Evolutionary conservation across 352 stramenopile genomes (phyloP).

Genomic region (Pythium periplocum): DNA sequence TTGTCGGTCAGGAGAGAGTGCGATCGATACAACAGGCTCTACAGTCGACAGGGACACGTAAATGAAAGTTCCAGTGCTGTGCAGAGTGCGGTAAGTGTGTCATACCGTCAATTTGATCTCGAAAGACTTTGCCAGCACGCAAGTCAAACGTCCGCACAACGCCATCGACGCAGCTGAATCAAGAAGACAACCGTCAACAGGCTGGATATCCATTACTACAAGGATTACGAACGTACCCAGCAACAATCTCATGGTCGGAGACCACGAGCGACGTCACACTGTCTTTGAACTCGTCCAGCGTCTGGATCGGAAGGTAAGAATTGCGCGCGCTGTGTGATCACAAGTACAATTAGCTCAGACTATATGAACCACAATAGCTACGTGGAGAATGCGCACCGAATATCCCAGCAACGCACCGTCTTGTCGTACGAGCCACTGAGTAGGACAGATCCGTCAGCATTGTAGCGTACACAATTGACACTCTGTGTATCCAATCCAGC

Average conservation of each 20-base stretch:
- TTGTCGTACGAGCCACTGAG: constrained; percentile 87
- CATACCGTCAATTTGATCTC: constrained; percentile 71
- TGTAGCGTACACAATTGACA: constrained; percentile 84
- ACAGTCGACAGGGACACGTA: background rate
- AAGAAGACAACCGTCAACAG: too few species aligned
- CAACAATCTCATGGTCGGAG: constrained; percentile 74
- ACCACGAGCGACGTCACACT: constrained; percentile 83
- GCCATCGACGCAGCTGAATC: constrained; percentile 71
- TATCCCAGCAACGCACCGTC: constrained; percentile 75
- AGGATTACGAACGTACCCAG: constrained; percentile 28
- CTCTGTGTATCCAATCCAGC: constrained; percentile 23
- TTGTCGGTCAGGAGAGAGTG: constrained; percentile 62
- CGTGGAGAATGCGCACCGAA: constrained; percentile 29
- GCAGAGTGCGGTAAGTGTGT: too few species aligned
- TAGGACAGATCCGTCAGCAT: constrained; percentile 73
- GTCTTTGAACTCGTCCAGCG: constrained; percentile 85
- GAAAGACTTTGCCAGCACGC: constrained; percentile 51
- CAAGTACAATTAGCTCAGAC: too few species aligned
- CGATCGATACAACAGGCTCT: constrained; percentile 77
- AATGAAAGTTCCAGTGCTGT: too few species aligned
- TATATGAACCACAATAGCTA: too few species aligned
- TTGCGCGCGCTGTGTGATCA: constrained; percentile 48
- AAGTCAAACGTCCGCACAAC: constrained; percentile 83
- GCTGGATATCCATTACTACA: too few species aligned
- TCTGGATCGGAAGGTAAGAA: constrained; percentile 73